A percentile compares a stretch with the other conserved stretches of the same genome.
phyloP scores from a whole-genome alignment of 2,329 filamentous ascomycete genomes.

The Rhexocercosporidium sp. region DNA sequence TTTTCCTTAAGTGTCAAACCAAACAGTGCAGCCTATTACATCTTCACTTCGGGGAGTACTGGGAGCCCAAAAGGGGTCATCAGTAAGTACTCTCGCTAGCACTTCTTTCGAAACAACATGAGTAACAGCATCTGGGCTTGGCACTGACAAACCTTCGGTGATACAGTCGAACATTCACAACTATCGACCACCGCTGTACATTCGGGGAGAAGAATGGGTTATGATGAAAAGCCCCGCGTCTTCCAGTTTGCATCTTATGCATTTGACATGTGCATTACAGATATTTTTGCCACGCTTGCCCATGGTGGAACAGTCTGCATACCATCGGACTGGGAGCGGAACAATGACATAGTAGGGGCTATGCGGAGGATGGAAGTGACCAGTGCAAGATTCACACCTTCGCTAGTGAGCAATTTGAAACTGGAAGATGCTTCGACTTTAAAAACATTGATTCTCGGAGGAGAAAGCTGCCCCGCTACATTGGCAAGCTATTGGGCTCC shows the following conservation, averaged over 20 bases:
- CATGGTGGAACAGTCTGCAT: constrained; percentile 33
- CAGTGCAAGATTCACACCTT: constrained; percentile 12
- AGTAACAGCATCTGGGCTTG: background rate
- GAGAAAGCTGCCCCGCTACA: background rate
- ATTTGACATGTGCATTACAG: constrained; percentile 31
- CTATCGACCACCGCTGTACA: background rate
- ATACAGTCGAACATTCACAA: background rate
- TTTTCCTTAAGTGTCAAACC: background rate
- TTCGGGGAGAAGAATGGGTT: background rate
- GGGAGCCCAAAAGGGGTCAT: constrained; percentile 35
- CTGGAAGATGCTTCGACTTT: background rate
- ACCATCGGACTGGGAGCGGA: constrained; percentile 29
- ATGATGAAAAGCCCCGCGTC: constrained; percentile 18
- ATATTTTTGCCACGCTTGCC: constrained; percentile 30
- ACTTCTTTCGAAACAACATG: background rate
- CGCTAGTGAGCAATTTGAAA: background rate
- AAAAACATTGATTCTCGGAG: constrained; percentile 1
- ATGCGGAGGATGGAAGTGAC: constrained; percentile 28
- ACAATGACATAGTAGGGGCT: constrained; percentile 28
- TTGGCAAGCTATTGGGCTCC: constrained; percentile 15
- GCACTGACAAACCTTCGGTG: background rate
- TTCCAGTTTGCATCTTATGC: constrained; percentile 33
- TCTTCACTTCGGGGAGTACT: constrained; percentile 42
- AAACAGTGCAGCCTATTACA: background rate
- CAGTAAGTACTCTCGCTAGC: background rate